Base-by-base conservation (phyloP, 108 stramenopile genomes). In the Phaeodactylum tricornutum region DNA sequence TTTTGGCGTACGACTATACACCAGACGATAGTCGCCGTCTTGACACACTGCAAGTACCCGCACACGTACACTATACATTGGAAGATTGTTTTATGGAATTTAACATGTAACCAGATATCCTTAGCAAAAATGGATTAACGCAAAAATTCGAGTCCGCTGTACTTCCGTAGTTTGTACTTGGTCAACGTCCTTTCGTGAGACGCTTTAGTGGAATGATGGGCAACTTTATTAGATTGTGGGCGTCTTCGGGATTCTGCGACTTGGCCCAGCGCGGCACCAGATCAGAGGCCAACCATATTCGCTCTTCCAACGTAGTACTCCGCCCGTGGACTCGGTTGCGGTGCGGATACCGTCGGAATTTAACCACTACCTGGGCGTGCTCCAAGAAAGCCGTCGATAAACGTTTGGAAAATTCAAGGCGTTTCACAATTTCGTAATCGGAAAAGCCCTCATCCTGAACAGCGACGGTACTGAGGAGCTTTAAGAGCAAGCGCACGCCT, bases 251-350 rank as follows among this genome's bases (percentile, higher is more conserved):
- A 37, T 52, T 52, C 16, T 52, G 51, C 5, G 35, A 38, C 34
- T 52, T 52, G 35, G 51, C 51, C 51, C 51, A 52, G 7, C 51
- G 33, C 39, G 51, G 51, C n/a, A 52, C 51, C n/a, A 52, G 51
- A 15, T 52, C 51, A 5, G 22, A 26, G 6, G 51, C 51, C 11
- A 52, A 26, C 51, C 51, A 52, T 6, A 52, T 37, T 19, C 51
- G 51, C 34, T 52, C 51, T 15, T 52, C 51, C 15, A 52, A 52
- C 8, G 37, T 52, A 5, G 51, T 52, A n/a, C 5, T 19, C 7
- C 51, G 33, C 19, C 51, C 51, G 14, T 37, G 33, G 6, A 37
- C 34, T 6, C 51, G 34, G n/a, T 52, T 52, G 12, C 51, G 51
- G 23, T 52, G 51, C 22, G 51, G 51, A 20, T 52, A 52, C 4